Evolutionary conservation across 371 early-diverging fungal species (phyloP).

Genomic region (Mucor piriformis): DNA sequence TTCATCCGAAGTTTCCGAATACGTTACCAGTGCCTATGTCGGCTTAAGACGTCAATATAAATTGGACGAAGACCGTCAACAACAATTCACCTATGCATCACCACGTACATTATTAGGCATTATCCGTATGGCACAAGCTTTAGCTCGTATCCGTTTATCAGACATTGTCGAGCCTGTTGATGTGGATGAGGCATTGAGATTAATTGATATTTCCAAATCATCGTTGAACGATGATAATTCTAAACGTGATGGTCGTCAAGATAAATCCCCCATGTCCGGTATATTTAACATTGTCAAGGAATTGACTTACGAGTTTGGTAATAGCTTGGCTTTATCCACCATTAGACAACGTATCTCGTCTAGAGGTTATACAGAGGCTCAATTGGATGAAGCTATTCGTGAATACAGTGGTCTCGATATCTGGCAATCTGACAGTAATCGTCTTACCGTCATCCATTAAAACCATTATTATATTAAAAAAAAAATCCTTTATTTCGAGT

Average conservation of each 20-base stretch:
- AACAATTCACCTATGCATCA: slow-evolving; percentile 63
- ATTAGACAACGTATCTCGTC: slow-evolving; percentile 72
- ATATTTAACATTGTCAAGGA: slow-evolving; percentile 68
- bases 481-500: slow-evolving; percentile 1
- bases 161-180: slow-evolving; percentile 81
- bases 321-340: slow-evolving; percentile 41
- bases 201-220: slow-evolving; percentile 88
- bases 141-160: slow-evolving; percentile 87
- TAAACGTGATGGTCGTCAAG: slow-evolving; percentile 39
- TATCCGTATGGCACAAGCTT: slow-evolving; percentile 89
- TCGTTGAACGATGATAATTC: slow-evolving; percentile 54
- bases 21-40: slow-evolving; percentile 90
- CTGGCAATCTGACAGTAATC: slow-evolving; percentile 71
- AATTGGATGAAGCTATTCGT: slow-evolving; percentile 70
- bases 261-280: slow-evolving; percentile 49
- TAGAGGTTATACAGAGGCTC: slow-evolving; percentile 78
- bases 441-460: slow-evolving; percentile 60
- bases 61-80: slow-evolving; percentile 60
- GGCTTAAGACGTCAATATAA: slow-evolving; percentile 77
- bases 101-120: slow-evolving; percentile 92
- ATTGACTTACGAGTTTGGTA: slow-evolving; percentile 35
- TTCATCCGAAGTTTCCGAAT: slow-evolving; percentile 77
- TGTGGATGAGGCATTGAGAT: slow-evolving; percentile 94
- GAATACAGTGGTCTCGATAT: slow-evolving; percentile 76
- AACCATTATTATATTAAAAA: slow-evolving; percentile 5